Percentiles rank a stretch among this genome's conserved stretches.
phyloP scores from a whole-genome alignment of 2,329 filamentous ascomycete species.

The Furcasterigmium furcatum region DNA sequence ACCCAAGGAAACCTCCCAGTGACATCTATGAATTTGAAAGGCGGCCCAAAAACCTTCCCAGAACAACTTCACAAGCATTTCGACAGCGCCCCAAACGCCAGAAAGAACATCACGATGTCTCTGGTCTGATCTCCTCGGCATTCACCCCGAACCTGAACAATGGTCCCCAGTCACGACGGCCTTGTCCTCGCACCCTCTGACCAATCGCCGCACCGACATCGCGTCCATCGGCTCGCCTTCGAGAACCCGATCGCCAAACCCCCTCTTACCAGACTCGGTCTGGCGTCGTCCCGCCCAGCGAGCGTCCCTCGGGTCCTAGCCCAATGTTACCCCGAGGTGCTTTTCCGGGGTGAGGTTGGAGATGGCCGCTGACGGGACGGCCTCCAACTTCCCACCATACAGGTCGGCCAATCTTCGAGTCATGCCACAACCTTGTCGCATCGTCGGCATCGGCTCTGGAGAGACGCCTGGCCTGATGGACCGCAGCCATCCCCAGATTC shows the following conservation, averaged over 20 bases:
- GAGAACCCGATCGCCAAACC: not conserved
- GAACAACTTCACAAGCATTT: too few species aligned
- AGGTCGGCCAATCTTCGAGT: not conserved
- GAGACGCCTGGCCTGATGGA: not conserved
- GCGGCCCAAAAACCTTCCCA: too few species aligned
- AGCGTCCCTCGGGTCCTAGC: not conserved
- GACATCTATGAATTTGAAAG: too few species aligned
- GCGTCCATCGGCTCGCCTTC: slow-evolving; percentile 2
- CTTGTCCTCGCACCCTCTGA: not conserved
- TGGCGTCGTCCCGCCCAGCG: not conserved
- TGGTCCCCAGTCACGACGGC: too few species aligned
- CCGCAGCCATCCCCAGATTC: not conserved
- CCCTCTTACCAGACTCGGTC: not conserved
- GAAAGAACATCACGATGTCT: too few species aligned
- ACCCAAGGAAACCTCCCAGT: too few species aligned
- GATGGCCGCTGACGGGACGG: too few species aligned
- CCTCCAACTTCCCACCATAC: too few species aligned
- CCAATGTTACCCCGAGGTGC: not conserved
- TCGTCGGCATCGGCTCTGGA: slow-evolving; percentile 4
- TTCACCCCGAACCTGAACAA: too few species aligned
- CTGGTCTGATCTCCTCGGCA: too few species aligned
- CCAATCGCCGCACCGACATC: slow-evolving; percentile 1
- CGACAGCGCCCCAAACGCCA: too few species aligned
- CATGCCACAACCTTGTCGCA: not conserved
- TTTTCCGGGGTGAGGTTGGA: too few species aligned